These are phyloP conservation scores for Rhizodiscina lignyota DNA, from an alignment of 495 filamentous ascomycete species.

Conservation along the genomic window DNA sequence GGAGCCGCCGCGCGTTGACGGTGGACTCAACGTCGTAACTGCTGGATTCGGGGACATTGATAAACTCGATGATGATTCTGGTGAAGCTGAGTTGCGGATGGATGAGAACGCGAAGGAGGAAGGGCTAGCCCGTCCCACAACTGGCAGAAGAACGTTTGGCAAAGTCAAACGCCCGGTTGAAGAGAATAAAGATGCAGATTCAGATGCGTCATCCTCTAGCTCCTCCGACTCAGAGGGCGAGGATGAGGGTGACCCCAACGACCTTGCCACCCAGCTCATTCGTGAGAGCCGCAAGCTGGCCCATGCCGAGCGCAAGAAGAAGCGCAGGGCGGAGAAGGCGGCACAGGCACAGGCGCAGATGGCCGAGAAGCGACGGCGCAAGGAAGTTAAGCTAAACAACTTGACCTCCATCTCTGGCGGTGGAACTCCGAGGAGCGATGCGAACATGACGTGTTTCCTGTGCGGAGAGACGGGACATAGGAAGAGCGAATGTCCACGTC, in stretches of 20 bases:
- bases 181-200: constrained; percentile 8
- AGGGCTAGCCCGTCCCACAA: too few relatives aligned
- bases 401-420: constrained; percentile 31
- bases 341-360: constrained; percentile 18
- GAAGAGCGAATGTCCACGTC: constrained; percentile 22
- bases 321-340: constrained; percentile 7
- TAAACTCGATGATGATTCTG: constrained; percentile 10
- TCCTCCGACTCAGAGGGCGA: constrained; percentile 13
- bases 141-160: constrained; percentile 30
- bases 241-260: constrained; percentile 16
- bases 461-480: constrained; percentile 28
- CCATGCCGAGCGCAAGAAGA: constrained; percentile 17
- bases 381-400: constrained; percentile 40
- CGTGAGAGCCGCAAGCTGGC: constrained; percentile 8
- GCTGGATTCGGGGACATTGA: constrained; percentile 31
- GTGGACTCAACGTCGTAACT: constrained; percentile 19
- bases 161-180: constrained; percentile 10
- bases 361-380: constrained; percentile 34
- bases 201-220: constrained; percentile 1
- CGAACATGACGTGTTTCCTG: constrained; percentile 19
- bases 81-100: constrained; percentile 6
- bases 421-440: constrained; percentile 1
- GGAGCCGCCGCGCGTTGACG: constrained; percentile 12
- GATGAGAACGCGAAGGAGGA: constrained; percentile 5
- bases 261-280: constrained; percentile 23